Evolutionary conservation across 2,329 filamentous ascomycete species (phyloP).

Genomic region (Cercospora sp.): DNA sequence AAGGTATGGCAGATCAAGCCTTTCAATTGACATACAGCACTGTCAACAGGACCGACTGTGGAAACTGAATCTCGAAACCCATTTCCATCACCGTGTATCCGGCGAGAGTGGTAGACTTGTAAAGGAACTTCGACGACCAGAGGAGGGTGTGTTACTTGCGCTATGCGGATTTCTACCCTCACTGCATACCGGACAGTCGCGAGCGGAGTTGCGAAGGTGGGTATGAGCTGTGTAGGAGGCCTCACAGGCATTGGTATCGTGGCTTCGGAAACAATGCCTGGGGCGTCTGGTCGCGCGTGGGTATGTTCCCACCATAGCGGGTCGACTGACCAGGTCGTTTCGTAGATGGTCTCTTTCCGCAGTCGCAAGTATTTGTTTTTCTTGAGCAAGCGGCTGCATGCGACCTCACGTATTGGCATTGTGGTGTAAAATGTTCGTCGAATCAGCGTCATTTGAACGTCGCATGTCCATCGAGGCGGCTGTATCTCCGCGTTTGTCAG

Average conservation of each 20-base stretch:
- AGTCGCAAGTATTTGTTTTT: neutral
- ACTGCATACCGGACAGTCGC: neutral
- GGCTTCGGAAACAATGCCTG: neutral
- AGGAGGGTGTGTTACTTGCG: neutral
- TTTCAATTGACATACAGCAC: neutral
- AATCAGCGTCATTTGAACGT: slow-evolving; percentile 3
- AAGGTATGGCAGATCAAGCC: neutral
- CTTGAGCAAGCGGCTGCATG: neutral
- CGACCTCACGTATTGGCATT: slow-evolving; percentile 6
- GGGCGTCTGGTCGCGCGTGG: neutral
- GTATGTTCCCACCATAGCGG: neutral
- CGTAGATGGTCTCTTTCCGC: neutral
- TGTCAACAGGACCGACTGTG: neutral
- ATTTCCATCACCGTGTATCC: neutral
- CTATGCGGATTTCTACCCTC: neutral
- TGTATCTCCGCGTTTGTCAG: neutral
- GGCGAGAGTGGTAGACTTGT: neutral
- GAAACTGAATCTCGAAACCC: neutral
- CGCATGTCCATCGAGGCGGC: slow-evolving; percentile 7
- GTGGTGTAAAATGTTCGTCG: slow-evolving; percentile 5
- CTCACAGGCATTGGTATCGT: neutral
- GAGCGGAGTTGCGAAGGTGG: neutral
- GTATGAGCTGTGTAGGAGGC: neutral
- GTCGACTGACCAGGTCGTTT: neutral
- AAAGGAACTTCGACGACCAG: neutral